A percentile compares a stretch with the other conserved stretches of the same genome.
Evolutionary conservation across 73 alveolate species (phyloP).

Genomic region (Paramecium octaurelia): DNA sequence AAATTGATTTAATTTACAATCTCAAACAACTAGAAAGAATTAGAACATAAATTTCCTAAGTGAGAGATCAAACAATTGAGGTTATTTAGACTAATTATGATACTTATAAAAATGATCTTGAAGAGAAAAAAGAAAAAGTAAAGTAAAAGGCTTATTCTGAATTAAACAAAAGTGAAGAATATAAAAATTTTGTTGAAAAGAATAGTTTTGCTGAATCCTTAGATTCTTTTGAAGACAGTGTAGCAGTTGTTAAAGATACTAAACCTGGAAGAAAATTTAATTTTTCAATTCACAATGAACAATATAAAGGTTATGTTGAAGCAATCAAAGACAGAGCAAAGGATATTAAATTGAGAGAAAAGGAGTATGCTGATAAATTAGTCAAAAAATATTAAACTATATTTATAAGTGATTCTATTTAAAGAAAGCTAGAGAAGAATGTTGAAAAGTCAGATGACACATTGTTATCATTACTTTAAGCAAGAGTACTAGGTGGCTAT

Average conservation of each 20-base stretch:
- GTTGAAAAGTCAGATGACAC: neutral
- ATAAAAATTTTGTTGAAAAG: neutral
- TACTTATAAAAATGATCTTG: neutral
- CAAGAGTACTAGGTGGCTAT: neutral
- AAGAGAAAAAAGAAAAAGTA: neutral
- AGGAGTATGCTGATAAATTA: conserved; percentile 28
- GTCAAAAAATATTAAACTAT: neutral
- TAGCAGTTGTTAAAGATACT: neutral
- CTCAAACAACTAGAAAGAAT: conserved; percentile 8
- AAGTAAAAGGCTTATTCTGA: neutral
- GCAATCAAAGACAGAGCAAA: neutral
- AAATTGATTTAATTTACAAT: conserved; percentile 22
- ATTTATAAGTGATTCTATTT: neutral
- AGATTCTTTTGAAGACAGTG: neutral
- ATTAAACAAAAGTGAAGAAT: neutral
- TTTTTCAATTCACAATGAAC: neutral
- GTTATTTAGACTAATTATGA: neutral
- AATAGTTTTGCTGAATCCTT: neutral
- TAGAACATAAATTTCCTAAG: neutral
- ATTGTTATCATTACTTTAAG: neutral
- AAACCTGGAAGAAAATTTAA: conserved; percentile 12
- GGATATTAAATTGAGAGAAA: neutral
- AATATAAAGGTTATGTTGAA: neutral
- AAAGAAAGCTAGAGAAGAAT: neutral
- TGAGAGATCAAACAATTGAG: neutral